Base-by-base conservation (phyloP, 352 stramenopile genomes). In the Phytophthora ramorum region DNA sequence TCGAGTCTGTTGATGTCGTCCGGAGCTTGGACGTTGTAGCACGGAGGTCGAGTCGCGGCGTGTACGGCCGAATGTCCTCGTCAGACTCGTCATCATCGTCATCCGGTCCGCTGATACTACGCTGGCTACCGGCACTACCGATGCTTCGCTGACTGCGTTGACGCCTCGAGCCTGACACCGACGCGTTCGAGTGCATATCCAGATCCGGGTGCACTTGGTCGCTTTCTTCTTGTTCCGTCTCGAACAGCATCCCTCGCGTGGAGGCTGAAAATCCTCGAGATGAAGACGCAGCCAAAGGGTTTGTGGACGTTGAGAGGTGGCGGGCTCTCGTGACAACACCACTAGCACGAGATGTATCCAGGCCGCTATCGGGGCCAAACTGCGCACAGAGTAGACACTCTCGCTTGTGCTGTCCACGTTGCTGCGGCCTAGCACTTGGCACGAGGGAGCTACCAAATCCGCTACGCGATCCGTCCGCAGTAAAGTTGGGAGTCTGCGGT, bases 381-480 rank as follows among this genome's bases (percentile, higher is more conserved):
- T 89, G 80, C 28, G 50, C 64, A 66, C 84, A 92, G 7, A 92
- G 61, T 16, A 89, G 76, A 58, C 84, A 92, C 67, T 91, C 38
- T 63, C 69, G 45, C 54, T 65, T 63, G 19, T 69, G 44, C 22
- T 38, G 17, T 54, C 45, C 64, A 38, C 63, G 53, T 16, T 59
- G 45, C 7, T 63, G 68, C 17, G 41, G 9, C 46, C 43, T 70
- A 14, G 34, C 40, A 2, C 44, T 51, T 12, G 67, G 44, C 49
- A 61, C 41, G 35, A 62, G 63, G 3, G 41, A 59, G 13, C 26
- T 67, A 7, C 51, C 28, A 4, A 66, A 66, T 46, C 43, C 49
- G 14, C 34, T 59, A 16, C 49, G 43, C n/a, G 58, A 55, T 7
- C 40, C 19, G 46, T 60, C 44, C 40, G 41, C 0, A 35, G 24